Evolutionary conservation across 106 monocot genomes (phyloP).

Genomic region (Dioscorea alata): DNA sequence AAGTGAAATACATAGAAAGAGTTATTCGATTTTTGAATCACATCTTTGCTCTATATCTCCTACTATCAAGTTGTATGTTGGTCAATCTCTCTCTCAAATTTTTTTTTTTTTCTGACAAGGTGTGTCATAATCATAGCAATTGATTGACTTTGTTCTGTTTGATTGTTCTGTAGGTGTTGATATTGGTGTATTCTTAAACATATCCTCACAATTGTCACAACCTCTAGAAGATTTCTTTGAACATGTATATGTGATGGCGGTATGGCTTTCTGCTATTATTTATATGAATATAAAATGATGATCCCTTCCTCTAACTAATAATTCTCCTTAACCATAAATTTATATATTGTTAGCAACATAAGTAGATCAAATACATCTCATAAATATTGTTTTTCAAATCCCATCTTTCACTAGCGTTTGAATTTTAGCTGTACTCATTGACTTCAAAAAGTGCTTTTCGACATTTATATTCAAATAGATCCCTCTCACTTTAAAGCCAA

Average conservation of each 20-base stretch:
- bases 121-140: not conserved
- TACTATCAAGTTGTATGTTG: not conserved
- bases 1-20: too few species aligned
- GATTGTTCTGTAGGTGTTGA: slow-evolving; percentile 42
- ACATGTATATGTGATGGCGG: slow-evolving; percentile 91
- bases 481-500: too few species aligned
- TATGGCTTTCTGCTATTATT: slow-evolving; percentile 22
- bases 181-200: slow-evolving; percentile 40
- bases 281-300: not conserved
- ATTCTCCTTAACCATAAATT: not conserved
- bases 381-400: not conserved
- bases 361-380: not conserved
- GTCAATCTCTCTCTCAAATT: too few species aligned
- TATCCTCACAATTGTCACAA: slow-evolving; percentile 55
- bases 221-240: slow-evolving; percentile 91
- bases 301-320: not conserved
- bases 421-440: too few species aligned
- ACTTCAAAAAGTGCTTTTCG: too few species aligned
- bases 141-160: not conserved
- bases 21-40: too few species aligned
- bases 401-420: too few species aligned
- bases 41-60: not conserved
- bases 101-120: not conserved
- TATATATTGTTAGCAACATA: not conserved
- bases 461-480: too few species aligned